Percentiles rank a stretch among this genome's conserved stretches.
phyloP scores from a whole-genome alignment of 495 filamentous ascomycete genomes.

The Penicillium cataractarum region DNA sequence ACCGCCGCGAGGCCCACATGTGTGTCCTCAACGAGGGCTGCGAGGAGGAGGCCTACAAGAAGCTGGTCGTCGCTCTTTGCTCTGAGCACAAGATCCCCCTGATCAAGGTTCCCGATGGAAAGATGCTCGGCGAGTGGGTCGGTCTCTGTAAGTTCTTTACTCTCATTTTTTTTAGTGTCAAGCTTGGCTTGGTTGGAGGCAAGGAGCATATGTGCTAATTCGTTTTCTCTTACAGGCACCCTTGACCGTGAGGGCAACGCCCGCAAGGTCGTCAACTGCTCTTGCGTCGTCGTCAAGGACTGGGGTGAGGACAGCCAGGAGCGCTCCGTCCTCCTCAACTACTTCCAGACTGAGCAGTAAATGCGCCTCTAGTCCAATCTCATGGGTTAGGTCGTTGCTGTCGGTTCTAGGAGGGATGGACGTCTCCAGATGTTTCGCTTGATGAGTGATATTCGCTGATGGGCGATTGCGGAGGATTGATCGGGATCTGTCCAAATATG shows the following conservation, averaged over 20 bases:
- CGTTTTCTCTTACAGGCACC: constrained; percentile 63
- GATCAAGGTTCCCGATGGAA: constrained; percentile 99
- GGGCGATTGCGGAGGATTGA: constrained; percentile 7
- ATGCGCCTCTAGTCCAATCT: constrained; percentile 19
- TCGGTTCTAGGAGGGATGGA: constrained; percentile 17
- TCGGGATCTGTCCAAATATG: constrained; percentile 9
- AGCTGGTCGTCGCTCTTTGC: constrained; percentile 97
- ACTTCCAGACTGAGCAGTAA: constrained; percentile 93
- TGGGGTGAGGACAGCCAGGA: constrained; percentile 99
- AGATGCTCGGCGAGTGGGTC: constrained; percentile 99
- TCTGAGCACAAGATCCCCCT: constrained; percentile 98
- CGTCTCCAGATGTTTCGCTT: constrained; percentile 5
- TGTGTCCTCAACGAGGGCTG: constrained; percentile 98
- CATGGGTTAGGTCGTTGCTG: constrained; percentile 14
- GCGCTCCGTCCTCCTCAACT: constrained; percentile 96
- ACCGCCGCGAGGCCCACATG: constrained; percentile 98
- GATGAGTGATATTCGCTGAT: constrained; percentile 6
- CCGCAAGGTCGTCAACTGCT: constrained; percentile 99
- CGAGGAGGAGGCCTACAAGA: constrained; percentile 99
- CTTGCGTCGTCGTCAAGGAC: constrained; percentile 97
- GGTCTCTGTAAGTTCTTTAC: constrained; percentile 82
- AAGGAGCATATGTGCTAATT: constrained; percentile 29
- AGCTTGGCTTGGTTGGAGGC: neutral
- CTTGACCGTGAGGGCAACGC: constrained; percentile 99
- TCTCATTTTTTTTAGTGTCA: neutral